Percentiles rank a stretch among this genome's conserved stretches.
Evolutionary conservation across 179 eudicot genomes (phyloP).

Genomic region (Gypsophila paniculata): DNA sequence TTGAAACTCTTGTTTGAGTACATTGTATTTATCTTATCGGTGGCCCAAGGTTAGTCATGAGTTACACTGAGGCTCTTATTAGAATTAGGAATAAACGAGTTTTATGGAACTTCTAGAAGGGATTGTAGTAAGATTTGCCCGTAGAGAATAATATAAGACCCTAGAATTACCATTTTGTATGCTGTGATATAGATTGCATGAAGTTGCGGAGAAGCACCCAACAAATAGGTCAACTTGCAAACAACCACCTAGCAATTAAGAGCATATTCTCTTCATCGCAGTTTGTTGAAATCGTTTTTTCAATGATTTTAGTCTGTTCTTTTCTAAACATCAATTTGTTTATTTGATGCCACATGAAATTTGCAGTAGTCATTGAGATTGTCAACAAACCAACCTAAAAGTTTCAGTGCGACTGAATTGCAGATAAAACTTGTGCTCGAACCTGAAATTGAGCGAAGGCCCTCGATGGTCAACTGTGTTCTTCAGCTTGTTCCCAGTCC

Average conservation of each 20-base stretch:
- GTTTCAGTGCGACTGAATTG: background rate
- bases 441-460: slow-evolving; percentile 30
- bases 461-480: slow-evolving; percentile 33
- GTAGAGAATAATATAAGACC: background rate
- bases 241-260: background rate
- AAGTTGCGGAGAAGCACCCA: background rate
- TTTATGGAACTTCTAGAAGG: background rate
- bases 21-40: background rate
- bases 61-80: background rate
- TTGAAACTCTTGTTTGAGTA: background rate
- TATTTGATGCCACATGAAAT: background rate
- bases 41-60: background rate
- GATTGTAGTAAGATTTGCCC: background rate
- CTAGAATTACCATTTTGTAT: background rate
- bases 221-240: background rate
- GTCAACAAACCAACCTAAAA: background rate
- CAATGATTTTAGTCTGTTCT: no score
- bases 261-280: background rate
- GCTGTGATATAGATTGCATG: background rate
- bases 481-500: slow-evolving; percentile 54
- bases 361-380: background rate
- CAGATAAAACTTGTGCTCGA: slow-evolving; percentile 42
- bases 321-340: background rate
- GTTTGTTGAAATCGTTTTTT: no score
- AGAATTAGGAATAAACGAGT: background rate